A percentile compares a stretch with the other conserved stretches of the same genome.
phyloP scores from a whole-genome alignment of 2,329 filamentous ascomycete species.

The Aspergillus udagawae region DNA sequence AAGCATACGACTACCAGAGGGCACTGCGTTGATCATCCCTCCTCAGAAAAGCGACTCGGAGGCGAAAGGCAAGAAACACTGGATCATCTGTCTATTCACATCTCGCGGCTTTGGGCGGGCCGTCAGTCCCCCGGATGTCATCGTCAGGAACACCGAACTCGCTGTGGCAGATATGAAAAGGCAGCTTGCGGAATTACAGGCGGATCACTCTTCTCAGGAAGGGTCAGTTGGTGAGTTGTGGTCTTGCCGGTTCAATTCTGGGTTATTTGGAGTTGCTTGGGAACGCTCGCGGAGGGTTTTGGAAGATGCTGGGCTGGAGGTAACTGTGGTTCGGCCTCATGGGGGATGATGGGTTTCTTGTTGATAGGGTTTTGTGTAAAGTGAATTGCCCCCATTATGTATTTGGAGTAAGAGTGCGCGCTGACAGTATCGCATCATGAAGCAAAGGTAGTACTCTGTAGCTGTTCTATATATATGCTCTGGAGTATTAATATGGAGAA shows the following conservation, averaged over 20 bases:
- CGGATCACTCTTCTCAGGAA: conserved; percentile 4
- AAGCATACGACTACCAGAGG: conserved; percentile 30
- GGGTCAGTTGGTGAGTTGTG: conserved; percentile 34
- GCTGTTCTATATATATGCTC: background rate
- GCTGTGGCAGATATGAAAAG: conserved; percentile 48
- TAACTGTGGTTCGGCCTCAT: conserved; percentile 32
- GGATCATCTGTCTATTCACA: conserved; percentile 59
- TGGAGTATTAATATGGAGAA: background rate
- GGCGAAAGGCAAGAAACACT: conserved; percentile 39
- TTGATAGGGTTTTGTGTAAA: background rate
- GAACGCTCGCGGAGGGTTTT: conserved; percentile 44
- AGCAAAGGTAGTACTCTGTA: background rate
- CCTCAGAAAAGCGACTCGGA: conserved; percentile 39
- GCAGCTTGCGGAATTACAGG: conserved; percentile 34
- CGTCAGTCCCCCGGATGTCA: conserved; percentile 33
- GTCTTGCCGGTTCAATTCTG: conserved; percentile 56
- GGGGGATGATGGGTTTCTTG: conserved; percentile 8
- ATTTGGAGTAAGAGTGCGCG: background rate
- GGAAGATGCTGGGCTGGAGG: conserved; percentile 31
- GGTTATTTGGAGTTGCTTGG: conserved; percentile 56
- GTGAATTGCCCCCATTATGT: background rate
- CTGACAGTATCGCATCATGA: background rate
- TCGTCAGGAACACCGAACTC: conserved; percentile 47
- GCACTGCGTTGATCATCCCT: conserved; percentile 52
- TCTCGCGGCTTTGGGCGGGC: conserved; percentile 47